Evolutionary conservation across 2,329 filamentous ascomycete genomes (phyloP).

Genomic region (Colletotrichum cordylinicola): DNA sequence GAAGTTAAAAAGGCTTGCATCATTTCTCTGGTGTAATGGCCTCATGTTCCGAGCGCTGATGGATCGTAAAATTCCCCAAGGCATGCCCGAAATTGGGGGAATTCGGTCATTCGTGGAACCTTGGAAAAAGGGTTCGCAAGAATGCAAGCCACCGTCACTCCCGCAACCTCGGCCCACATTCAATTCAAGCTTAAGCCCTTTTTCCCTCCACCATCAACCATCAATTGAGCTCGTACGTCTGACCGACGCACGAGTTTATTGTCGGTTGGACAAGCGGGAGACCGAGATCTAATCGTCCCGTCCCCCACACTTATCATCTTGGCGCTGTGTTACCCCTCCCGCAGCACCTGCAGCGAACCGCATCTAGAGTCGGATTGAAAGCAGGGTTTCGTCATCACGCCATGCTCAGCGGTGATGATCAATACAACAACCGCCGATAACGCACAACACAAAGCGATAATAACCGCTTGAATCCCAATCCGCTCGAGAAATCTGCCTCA

Average conservation of each 20-base stretch:
- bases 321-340: neutral
- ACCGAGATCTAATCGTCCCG: neutral
- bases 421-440: neutral
- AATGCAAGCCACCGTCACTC: neutral
- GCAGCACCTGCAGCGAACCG: neutral
- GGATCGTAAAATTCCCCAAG: neutral
- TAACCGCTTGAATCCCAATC: neutral
- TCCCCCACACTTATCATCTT: neutral
- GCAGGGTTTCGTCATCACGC: slow-evolving; percentile 4
- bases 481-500: neutral
- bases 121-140: neutral
- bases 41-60: neutral
- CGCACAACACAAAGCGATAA: neutral
- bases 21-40: too few relatives aligned
- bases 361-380: neutral
- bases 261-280: neutral
- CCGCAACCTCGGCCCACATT: neutral
- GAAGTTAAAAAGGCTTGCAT: neutral
- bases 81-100: neutral
- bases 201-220: neutral
- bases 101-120: neutral
- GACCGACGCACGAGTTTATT: neutral
- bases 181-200: too few relatives aligned
- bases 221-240: too few relatives aligned
- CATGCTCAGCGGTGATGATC: neutral